Percentiles rank a stretch among this genome's conserved stretches.
Evolutionary conservation across 371 early-diverging fungal genomes (phyloP).

Genomic region (Dichotomocladium elegans): DNA sequence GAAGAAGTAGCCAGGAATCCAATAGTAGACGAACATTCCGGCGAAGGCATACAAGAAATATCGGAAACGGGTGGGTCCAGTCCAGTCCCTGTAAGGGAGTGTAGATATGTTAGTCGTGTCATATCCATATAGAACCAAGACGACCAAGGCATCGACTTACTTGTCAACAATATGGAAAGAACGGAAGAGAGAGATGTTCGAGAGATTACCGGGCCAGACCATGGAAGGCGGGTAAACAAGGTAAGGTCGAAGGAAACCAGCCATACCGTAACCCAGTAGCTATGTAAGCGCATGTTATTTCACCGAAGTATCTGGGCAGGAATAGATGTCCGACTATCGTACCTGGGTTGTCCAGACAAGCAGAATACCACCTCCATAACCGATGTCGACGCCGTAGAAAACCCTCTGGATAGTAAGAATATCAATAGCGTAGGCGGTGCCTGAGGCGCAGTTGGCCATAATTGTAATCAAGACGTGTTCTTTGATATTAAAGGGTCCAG

Average conservation of each 20-base stretch:
- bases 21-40: constrained; percentile 67
- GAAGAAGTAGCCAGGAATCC: constrained; percentile 77
- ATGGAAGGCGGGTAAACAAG: constrained; percentile 82
- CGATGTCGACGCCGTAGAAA: constrained; percentile 58
- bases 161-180: constrained; percentile 59
- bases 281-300: background rate
- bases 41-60: constrained; percentile 62
- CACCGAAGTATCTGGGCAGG: background rate
- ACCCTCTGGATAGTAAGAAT: constrained; percentile 66
- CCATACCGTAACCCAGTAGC: constrained; percentile 76
- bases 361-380: constrained; percentile 54
- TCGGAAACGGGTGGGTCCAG: constrained; percentile 49
- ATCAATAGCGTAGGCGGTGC: constrained; percentile 72
- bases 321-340: constrained; percentile 2
- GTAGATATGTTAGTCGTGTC: no score
- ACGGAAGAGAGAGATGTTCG: constrained; percentile 69
- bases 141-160: constrained; percentile 7
- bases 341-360: constrained; percentile 67
- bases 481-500: constrained; percentile 85
- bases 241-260: constrained; percentile 72
- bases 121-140: no score
- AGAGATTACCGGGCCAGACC: constrained; percentile 81
- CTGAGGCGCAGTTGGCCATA: constrained; percentile 51
- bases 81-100: constrained; percentile 48
- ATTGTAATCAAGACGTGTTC: constrained; percentile 80